phyloP scores from a whole-genome alignment of 352 stramenopile species.

The Globisporangium lucens region DNA sequence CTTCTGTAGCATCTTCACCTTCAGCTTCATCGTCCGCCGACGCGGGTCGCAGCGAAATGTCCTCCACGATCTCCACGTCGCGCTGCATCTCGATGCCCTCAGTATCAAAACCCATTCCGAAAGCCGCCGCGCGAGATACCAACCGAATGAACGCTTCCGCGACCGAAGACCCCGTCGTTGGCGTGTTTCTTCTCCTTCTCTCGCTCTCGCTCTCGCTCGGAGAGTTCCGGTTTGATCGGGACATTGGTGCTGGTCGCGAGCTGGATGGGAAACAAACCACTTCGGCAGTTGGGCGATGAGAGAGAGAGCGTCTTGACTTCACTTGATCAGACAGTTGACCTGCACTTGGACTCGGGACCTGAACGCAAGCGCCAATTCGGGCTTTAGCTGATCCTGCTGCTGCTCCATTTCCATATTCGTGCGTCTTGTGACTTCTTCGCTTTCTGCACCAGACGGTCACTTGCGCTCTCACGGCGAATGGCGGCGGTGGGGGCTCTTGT shows the following conservation, averaged over 20 bases:
- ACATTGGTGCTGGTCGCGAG: background rate
- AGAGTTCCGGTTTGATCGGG: background rate
- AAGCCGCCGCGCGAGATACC: background rate
- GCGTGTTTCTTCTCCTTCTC: background rate
- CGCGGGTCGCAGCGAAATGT: background rate
- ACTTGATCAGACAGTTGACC: constrained; percentile 6
- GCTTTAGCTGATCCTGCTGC: background rate
- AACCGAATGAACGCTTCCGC: background rate
- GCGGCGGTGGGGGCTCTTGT: background rate
- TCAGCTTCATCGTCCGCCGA: background rate
- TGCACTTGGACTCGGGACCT: background rate
- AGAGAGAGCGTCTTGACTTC: background rate
- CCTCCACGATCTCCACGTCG: constrained; percentile 8
- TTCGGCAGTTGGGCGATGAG: constrained; percentile 1
- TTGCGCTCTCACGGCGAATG: background rate
- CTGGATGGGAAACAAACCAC: background rate
- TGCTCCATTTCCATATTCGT: constrained; percentile 7
- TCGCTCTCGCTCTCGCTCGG: background rate
- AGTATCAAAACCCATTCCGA: constrained; percentile 1
- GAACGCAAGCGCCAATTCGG: background rate
- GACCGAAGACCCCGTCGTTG: background rate
- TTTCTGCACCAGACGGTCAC: background rate
- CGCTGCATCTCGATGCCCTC: background rate
- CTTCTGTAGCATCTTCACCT: background rate
- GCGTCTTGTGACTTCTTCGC: background rate